These are phyloP conservation scores for Aspergillus sclerotioniger DNA, from an alignment of 495 filamentous ascomycete species.

Conservation along the genomic window DNA sequence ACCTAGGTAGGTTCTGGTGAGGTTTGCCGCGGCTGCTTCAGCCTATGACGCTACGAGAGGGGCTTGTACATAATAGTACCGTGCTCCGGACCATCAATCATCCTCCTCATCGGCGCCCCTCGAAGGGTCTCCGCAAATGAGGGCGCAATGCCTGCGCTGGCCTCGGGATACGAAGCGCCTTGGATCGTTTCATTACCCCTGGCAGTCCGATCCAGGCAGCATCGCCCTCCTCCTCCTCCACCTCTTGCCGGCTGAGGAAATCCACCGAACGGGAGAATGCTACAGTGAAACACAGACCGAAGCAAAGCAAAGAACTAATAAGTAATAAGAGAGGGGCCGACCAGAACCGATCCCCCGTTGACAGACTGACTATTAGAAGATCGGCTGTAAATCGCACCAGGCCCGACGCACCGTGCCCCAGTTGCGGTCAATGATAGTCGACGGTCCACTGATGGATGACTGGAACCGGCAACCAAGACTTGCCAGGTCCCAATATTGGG, in stretches of 20 bases:
- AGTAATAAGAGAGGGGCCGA: neutral
- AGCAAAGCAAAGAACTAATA: neutral
- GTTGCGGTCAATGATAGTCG: constrained; percentile 13
- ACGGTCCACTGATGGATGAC: constrained; percentile 14
- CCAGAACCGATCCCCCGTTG: neutral
- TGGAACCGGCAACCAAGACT: constrained; percentile 12
- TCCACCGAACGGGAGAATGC: too few species aligned
- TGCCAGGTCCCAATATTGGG: constrained; percentile 1
- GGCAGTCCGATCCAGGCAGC: constrained; percentile 3
- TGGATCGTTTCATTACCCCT: constrained; percentile 5
- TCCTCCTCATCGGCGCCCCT: constrained; percentile 3
- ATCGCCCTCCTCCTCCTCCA: too few species aligned
- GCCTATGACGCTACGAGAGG: neutral
- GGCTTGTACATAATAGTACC: neutral
- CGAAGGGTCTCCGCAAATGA: constrained; percentile 6
- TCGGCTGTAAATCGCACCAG: constrained; percentile 11
- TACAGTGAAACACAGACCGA: neutral
- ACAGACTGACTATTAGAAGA: constrained; percentile 9
- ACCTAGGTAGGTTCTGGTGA: neutral
- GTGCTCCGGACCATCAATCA: constrained; percentile 2
- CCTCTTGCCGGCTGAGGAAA: too few species aligned
- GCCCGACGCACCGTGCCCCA: constrained; percentile 7
- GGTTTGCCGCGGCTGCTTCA: neutral
- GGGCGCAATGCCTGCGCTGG: constrained; percentile 1
- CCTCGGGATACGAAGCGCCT: constrained; percentile 11